Conservation (phyloP, 2,329 filamentous ascomycete species). For the Rhynchosporium secalis region DNA sequence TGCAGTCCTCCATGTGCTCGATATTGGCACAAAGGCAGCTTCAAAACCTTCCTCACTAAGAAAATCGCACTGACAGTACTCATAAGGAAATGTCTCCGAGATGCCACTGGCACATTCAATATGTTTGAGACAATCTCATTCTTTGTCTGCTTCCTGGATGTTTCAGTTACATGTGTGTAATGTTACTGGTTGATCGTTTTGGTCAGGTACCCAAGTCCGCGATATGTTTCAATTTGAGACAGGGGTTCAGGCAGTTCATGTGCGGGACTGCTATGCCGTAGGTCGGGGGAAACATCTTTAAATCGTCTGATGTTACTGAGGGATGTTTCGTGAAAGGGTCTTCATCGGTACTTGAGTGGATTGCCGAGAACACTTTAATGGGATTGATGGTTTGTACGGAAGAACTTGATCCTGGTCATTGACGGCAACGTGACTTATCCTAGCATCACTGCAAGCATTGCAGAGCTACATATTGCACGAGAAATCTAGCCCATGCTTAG, state of each 20-base stretch:
- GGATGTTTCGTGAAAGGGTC: background rate
- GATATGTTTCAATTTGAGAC: background rate
- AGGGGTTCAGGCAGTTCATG: background rate
- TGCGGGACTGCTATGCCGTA: constrained; percentile 1
- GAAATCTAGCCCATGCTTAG: too few relatives aligned
- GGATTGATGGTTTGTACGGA: background rate
- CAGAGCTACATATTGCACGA: too few relatives aligned
- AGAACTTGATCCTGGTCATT: too few relatives aligned
- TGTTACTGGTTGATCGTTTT: background rate
- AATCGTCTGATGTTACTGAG: background rate
- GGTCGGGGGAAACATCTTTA: background rate
- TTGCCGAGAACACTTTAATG: background rate
- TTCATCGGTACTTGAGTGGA: background rate
- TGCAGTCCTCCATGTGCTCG: too few relatives aligned
- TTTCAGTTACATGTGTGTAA: background rate
- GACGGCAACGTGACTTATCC: too few relatives aligned
- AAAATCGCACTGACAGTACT: background rate
- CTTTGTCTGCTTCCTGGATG: constrained; percentile 5
- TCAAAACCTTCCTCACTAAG: constrained; percentile 4
- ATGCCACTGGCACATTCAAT: background rate
- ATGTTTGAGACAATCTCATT: constrained; percentile 9
- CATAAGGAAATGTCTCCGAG: background rate
- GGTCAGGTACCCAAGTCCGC: background rate
- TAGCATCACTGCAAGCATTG: too few relatives aligned
- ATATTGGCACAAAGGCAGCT: background rate